phyloP scores from a whole-genome alignment of 176 grass and related monocot genomes.

The Carex cristatella region DNA sequence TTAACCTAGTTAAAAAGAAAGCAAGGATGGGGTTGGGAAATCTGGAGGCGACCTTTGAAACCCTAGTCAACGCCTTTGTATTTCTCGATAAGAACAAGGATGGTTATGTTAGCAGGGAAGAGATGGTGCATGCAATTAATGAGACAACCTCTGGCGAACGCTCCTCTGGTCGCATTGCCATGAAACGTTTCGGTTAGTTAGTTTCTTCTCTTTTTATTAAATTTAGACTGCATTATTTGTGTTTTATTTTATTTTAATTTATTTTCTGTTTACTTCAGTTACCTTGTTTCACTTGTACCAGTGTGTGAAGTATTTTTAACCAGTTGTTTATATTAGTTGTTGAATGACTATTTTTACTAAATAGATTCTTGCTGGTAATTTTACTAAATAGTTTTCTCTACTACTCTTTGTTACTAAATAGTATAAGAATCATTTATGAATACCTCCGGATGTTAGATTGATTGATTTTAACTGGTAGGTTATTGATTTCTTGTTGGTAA shows the following conservation, averaged over 20 bases:
- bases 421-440: neutral
- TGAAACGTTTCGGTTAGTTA: conserved; percentile 86
- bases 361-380: neutral
- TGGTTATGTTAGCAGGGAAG: conserved; percentile 91
- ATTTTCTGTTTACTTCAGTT: neutral
- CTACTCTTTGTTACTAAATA: neutral
- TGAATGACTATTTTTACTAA: neutral
- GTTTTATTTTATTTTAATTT: neutral
- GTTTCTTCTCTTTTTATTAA: conserved; percentile 24
- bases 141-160: conserved; percentile 83
- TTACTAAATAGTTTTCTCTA: neutral
- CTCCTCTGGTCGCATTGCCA: conserved; percentile 83
- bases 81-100: conserved; percentile 97
- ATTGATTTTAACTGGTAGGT: neutral
- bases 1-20: conserved; percentile 52
- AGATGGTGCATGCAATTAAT: conserved; percentile 93
- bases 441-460: neutral
- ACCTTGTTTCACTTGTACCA: neutral
- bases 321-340: neutral
- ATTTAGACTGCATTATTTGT: neutral
- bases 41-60: conserved; percentile 76
- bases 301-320: neutral
- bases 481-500: neutral
- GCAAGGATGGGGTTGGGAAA: conserved; percentile 66
- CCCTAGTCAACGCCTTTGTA: conserved; percentile 84